These are phyloP conservation scores for Entomortierella chlamydospora DNA, from an alignment of 192 early-diverging fungal species.

Conservation along the genomic window DNA sequence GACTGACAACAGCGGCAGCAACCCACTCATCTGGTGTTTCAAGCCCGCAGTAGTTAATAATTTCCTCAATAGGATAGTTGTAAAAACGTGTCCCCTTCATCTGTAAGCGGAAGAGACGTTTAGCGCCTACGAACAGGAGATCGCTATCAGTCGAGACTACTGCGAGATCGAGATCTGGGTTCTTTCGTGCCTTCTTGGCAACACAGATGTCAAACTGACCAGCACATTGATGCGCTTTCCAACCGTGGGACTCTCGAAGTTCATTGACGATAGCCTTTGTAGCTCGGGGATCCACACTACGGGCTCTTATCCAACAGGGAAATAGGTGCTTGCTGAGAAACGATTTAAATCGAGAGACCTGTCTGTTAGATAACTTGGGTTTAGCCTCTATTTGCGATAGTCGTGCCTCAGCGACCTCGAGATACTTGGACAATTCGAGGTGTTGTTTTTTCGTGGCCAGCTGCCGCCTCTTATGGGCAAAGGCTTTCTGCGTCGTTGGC, in stretches of 20 bases:
- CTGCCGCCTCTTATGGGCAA: slow-evolving; percentile 27
- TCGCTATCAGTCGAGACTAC: slow-evolving; percentile 29
- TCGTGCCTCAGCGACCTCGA: slow-evolving; percentile 15
- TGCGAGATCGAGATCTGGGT: slow-evolving; percentile 11
- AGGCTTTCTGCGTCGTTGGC: slow-evolving; percentile 24
- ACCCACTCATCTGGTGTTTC: slow-evolving; percentile 27
- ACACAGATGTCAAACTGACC: slow-evolving; percentile 30
- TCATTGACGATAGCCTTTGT: slow-evolving; percentile 20
- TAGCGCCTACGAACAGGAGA: slow-evolving; percentile 27
- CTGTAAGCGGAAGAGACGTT: slow-evolving; percentile 20
- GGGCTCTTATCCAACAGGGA: slow-evolving; percentile 28
- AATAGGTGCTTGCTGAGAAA: slow-evolving; percentile 27
- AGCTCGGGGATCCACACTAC: slow-evolving; percentile 18
- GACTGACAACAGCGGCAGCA: slow-evolving; percentile 24
- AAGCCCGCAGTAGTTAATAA: slow-evolving; percentile 18
- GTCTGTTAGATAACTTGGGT: slow-evolving; percentile 22
- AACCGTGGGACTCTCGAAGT: slow-evolving; percentile 27
- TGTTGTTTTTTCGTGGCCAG: slow-evolving; percentile 14
- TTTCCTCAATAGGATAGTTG: slow-evolving; percentile 18
- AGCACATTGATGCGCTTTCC: slow-evolving; percentile 22
- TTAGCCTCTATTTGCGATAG: slow-evolving; percentile 22
- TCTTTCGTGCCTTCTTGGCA: slow-evolving; percentile 25
- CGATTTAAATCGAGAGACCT: slow-evolving; percentile 27
- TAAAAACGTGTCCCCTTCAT: slow-evolving; percentile 17
- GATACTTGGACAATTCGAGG: slow-evolving; percentile 12